Evolutionary conservation across 306 rosid genomes (phyloP).

Genomic region (Vicia faba): DNA sequence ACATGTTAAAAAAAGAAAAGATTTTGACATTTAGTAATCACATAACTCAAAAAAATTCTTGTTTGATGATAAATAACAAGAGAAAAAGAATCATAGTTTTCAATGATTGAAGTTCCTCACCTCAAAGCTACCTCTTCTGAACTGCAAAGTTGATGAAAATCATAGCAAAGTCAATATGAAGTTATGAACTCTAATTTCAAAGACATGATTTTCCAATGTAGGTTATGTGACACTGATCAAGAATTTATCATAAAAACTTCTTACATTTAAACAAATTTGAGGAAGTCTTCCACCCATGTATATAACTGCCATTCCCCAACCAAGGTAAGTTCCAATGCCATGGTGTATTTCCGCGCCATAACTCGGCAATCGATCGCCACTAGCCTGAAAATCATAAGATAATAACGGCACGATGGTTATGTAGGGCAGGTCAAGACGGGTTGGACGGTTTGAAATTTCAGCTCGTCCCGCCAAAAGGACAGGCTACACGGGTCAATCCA

Average conservation of each 20-base stretch:
- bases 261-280: slow-evolving; percentile 72
- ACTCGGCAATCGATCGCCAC: slow-evolving; percentile 37
- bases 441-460: no score
- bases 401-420: background rate
- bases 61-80: no score
- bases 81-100: slow-evolving; percentile 9
- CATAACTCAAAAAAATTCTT: no score
- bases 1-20: slow-evolving; percentile 27
- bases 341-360: slow-evolving; percentile 34
- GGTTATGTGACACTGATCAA: slow-evolving; percentile 1
- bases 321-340: slow-evolving; percentile 60
- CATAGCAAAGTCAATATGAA: slow-evolving; percentile 30
- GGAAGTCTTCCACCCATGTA: slow-evolving; percentile 88
- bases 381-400: slow-evolving; percentile 45
- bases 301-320: slow-evolving; percentile 84
- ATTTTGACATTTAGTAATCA: background rate
- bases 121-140: slow-evolving; percentile 64
- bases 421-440: no score
- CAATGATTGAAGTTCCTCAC: slow-evolving; percentile 43
- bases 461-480: background rate
- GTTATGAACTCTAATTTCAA: no score
- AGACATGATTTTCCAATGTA: background rate
- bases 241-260: slow-evolving; percentile 8
- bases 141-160: slow-evolving; percentile 59
- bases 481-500: background rate